These are phyloP conservation scores for Yamadazyma aaseri DNA, from an alignment of 1,139 yeast genomes.

Conservation along the genomic window DNA sequence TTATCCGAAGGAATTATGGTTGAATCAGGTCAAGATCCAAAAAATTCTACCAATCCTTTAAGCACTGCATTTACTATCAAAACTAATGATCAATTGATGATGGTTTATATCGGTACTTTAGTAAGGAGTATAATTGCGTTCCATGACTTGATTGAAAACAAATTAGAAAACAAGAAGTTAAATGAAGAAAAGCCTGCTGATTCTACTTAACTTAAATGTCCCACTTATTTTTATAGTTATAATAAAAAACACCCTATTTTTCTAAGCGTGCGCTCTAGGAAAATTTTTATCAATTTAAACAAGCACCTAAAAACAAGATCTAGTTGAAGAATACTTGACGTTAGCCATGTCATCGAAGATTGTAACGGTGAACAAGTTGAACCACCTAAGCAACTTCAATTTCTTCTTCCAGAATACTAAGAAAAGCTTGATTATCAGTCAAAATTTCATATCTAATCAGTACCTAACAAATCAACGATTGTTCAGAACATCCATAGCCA, in stretches of 20 bases:
- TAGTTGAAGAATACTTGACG: too few relatives aligned
- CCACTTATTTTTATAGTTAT: too few relatives aligned
- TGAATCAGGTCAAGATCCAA: slow-evolving; percentile 19
- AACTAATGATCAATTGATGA: slow-evolving; percentile 95
- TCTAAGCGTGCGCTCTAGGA: too few relatives aligned
- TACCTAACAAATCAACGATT: slow-evolving; percentile 16
- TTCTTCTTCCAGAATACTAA: slow-evolving; percentile 42
- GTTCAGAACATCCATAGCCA: slow-evolving; percentile 3
- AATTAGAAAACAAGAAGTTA: slow-evolving; percentile 71
- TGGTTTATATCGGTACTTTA: slow-evolving; percentile 82
- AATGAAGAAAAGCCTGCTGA: slow-evolving; percentile 32
- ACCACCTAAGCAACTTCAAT: slow-evolving; percentile 31
- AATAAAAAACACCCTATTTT: too few relatives aligned
- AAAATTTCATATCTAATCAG: slow-evolving; percentile 38
- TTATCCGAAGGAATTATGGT: slow-evolving; percentile 34
- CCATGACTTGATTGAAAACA: slow-evolving; percentile 95
- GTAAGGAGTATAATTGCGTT: slow-evolving; percentile 95
- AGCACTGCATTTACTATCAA: slow-evolving; percentile 84
- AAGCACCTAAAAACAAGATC: too few relatives aligned
- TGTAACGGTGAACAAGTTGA: slow-evolving; percentile 5
- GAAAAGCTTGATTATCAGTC: slow-evolving; percentile 28
- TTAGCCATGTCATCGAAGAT: slow-evolving; percentile 6
- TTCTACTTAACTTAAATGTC: too few relatives aligned
- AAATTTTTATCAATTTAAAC: too few relatives aligned
- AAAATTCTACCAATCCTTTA: slow-evolving; percentile 44